Base-by-base conservation (phyloP, 768 basidiomycete species). In the Leccinum subgranulosum region DNA sequence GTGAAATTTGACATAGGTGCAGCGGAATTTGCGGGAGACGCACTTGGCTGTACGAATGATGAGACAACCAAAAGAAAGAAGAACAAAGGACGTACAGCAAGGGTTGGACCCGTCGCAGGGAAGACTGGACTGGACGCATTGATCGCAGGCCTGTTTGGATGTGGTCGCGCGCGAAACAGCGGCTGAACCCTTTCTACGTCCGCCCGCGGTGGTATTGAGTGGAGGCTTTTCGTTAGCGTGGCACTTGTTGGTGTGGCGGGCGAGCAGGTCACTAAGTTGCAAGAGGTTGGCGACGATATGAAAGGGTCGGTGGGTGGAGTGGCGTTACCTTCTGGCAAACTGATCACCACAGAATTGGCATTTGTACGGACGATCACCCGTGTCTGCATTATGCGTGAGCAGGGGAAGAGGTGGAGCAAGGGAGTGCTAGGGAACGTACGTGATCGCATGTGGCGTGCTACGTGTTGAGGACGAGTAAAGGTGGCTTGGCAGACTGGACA, bases 401-500 rank as follows among this genome's bases (percentile, higher is more conserved):
- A 39, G 39, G n/a, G 45, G 31, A 51, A 8, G 36, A 12, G 55
- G 66, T 66, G 70, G 67, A 70, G 67, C 52, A 28, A 60, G 60
- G 47, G 52, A 39, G 39, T 39, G 4, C 31, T 5, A 39, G 57
- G 36, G 56, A 49, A 85, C 90, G 75, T 76, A 92, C 90, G 91
- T 64, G 90, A 92, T 72, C 91, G 85, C 90, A 93, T 92, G 74
- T 92, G 92, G 51, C 91, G 77, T 1, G 90, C 89, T 49, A 94
- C 92, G 83, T 94, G 91, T 66, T 93, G 91, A 28, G 91, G 91
- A 53, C 91, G 81, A 23, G 92, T 94, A 63, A 94, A 94, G 0
- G 90, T 92, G 0, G 92, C 88, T 61, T 88, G 83, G 71, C 91
- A 94, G 12, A 93, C 90, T 17, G 91, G 86, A 70, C 92, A 93